A percentile compares a stretch with the other conserved stretches of the same genome.
Conservation (phyloP, 225 moss, liverwort and hornwort species). For the Physcomitrellopsis africana region DNA sequence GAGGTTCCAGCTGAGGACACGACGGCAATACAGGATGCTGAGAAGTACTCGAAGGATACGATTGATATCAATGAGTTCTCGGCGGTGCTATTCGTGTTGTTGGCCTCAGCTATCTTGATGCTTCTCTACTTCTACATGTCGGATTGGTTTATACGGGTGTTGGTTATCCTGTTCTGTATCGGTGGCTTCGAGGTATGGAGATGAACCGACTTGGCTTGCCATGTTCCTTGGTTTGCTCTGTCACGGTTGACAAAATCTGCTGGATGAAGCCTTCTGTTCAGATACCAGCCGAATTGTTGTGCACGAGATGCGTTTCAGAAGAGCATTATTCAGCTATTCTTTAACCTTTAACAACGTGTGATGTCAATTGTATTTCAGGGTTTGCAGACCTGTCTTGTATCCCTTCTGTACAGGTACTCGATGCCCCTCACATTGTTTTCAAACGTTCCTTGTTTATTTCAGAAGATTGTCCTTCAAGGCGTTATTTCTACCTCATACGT, state of each 20-base stretch:
- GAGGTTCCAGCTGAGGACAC: constrained; percentile 49
- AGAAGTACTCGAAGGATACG: constrained; percentile 76
- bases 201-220: neutral
- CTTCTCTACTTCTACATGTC: constrained; percentile 98
- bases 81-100: constrained; percentile 82
- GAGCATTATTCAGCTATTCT: constrained; percentile 1
- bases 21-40: constrained; percentile 47
- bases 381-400: constrained; percentile 93
- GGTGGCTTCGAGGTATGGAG: constrained; percentile 88
- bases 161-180: constrained; percentile 97
- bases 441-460: neutral
- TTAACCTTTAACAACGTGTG: constrained; percentile 23
- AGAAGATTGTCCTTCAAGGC: neutral
- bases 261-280: too few relatives aligned
- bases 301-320: too few relatives aligned
- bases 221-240: neutral
- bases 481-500: neutral
- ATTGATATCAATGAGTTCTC: constrained; percentile 93
- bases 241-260: constrained; percentile 9
- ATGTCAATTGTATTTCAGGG: constrained; percentile 59
- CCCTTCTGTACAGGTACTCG: constrained; percentile 79
- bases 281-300: too few relatives aligned
- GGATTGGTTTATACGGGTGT: constrained; percentile 83
- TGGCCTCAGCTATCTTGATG: constrained; percentile 95
- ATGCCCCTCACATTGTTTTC: constrained; percentile 3